phyloP scores from a whole-genome alignment of 768 basidiomycete genomes.

The Lepiota brunneoincarnata region DNA sequence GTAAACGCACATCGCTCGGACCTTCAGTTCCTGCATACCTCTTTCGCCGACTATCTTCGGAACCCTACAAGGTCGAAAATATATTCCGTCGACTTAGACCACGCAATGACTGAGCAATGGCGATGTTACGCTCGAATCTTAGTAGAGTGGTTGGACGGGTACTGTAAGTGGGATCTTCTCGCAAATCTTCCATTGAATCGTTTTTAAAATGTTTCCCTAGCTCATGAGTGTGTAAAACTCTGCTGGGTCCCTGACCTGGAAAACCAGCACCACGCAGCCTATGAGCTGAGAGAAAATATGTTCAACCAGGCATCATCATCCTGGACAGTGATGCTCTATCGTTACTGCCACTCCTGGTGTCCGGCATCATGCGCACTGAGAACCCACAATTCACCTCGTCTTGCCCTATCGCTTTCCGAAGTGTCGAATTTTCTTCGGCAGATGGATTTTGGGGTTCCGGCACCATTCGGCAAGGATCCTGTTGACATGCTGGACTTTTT shows the following conservation, averaged over 20 bases:
- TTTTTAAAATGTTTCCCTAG: not conserved
- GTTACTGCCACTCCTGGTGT: not conserved
- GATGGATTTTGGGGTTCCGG: not conserved
- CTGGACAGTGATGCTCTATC: not conserved
- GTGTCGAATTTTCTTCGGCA: not conserved
- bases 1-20: not conserved
- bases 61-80: not conserved
- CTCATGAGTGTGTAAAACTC: not conserved
- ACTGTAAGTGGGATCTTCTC: not conserved
- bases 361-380: not conserved
- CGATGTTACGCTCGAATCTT: not conserved
- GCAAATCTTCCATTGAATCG: not conserved
- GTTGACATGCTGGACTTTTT: not conserved
- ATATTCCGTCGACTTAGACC: not conserved
- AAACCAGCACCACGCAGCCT: not conserved
- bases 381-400: not conserved
- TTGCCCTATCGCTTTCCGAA: not conserved
- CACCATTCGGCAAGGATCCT: not conserved
- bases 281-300: not conserved
- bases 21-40: not conserved
- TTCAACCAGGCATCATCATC: not conserved
- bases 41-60: constrained; percentile 1
- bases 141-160: not conserved
- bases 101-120: not conserved
- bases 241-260: not conserved